Evolutionary conservation across 2,329 filamentous ascomycete genomes (phyloP), one percentile per base, ranked within the genome.

Genomic region (Cladobotryum protrusum): DNA sequence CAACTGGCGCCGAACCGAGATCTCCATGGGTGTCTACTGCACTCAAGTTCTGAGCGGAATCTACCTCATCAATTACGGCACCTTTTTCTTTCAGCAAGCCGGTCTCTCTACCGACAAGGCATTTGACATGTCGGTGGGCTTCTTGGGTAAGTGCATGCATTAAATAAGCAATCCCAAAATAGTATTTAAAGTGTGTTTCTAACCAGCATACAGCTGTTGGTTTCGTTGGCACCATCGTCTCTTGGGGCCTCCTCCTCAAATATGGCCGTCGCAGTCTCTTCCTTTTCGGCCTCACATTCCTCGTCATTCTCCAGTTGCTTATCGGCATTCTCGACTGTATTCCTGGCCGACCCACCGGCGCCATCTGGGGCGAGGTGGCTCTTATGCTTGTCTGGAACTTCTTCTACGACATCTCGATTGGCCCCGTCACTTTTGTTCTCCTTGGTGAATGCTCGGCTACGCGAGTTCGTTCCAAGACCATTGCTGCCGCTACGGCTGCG

Each of bases 1-100:
- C 7, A 71, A 78, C 51, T 63, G 69, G 1, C 66, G 72, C 6
- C 67, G 73, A 3, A 75, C 73, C 1, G 70, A 76, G 55, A 72
- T 76, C n/a, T 66, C 67, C 49, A 61, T 69, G 56, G 52, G 76
- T 60, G 73, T 65, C 5, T 71, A 71, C 45, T 57, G 67, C 7
- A 66, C 63, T 0, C 72, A 75, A 48, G 66, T 70, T 19, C 62
- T 68, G 1, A 63, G 65, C 15, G 67, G 72, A 6, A 64, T 65
- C 24, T 65, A 66, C 8, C 63, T 72, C 40, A 67, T 68, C 48
- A 72, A 71, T 41, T 67, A 62, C 2, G 64, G 68, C 0, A 81
- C 78, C 14, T 74, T 71, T 56, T 76, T 76, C 59, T 74, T 73
- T 58, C 61, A 69, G 32, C 71, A 73, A 46, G 66, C 71, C 0